Percentiles rank a stretch among this genome's conserved stretches.
phyloP scores from a whole-genome alignment of 2,329 filamentous ascomycete genomes.

The Neonectria coccinea region DNA sequence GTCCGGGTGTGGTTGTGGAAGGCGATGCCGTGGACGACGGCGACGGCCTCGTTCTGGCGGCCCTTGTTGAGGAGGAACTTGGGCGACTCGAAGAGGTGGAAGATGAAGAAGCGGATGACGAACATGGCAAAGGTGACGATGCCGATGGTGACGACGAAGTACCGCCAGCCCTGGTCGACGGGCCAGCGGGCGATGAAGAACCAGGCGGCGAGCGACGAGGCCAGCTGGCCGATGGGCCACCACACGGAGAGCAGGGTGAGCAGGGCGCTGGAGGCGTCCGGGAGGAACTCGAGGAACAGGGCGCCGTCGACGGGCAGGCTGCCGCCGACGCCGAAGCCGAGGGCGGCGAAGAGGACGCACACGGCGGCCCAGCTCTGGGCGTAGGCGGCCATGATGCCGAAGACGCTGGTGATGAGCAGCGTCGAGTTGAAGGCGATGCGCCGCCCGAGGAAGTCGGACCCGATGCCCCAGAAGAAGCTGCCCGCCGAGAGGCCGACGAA shows the following conservation, averaged over 20 bases:
- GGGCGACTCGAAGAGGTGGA: conserved; percentile 86
- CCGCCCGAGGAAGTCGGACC: conserved; percentile 81
- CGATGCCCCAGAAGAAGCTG: conserved; percentile 83
- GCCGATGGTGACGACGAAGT: conserved; percentile 78
- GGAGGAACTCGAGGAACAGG: conserved; percentile 86
- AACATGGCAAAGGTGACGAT: conserved; percentile 82
- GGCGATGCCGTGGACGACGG: conserved; percentile 82
- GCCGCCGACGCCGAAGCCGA: conserved; percentile 78
- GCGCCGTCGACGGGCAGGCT: conserved; percentile 84
- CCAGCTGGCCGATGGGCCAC: conserved; percentile 87
- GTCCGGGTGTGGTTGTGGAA: conserved; percentile 76
- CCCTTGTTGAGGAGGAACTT: conserved; percentile 85
- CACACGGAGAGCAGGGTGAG: conserved; percentile 85
- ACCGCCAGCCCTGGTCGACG: conserved; percentile 79
- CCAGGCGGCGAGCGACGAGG: conserved; percentile 79
- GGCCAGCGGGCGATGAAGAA: conserved; percentile 78
- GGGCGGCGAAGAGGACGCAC: conserved; percentile 69
- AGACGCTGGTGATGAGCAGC: conserved; percentile 78
- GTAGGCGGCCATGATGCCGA: conserved; percentile 77
- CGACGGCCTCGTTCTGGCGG: conserved; percentile 81
- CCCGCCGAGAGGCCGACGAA: conserved; percentile 83
- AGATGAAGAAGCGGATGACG: conserved; percentile 80
- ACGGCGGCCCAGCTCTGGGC: conserved; percentile 74
- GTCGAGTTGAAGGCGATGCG: conserved; percentile 86
- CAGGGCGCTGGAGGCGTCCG: conserved; percentile 77